Conservation (phyloP, 768 basidiomycete species). For the Coprinopsis marcescibilis region DNA sequence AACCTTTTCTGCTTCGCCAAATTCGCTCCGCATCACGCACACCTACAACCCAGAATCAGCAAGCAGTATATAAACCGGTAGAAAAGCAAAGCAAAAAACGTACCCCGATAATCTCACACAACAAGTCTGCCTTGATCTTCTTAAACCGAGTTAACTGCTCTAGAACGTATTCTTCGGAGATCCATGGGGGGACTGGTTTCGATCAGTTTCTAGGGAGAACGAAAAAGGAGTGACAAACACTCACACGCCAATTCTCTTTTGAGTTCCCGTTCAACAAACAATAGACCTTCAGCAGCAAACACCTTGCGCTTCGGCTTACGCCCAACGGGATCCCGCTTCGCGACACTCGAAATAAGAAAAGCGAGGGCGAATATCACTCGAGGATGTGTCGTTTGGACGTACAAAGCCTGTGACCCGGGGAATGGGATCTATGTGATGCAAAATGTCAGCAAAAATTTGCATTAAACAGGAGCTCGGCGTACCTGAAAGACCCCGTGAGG, state of each 20-base stretch:
- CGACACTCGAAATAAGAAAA: conserved; percentile 59
- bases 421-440: conserved; percentile 20
- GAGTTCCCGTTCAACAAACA: conserved; percentile 42
- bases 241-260: conserved; percentile 33
- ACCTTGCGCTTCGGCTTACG: conserved; percentile 67
- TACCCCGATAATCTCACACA: conserved; percentile 67
- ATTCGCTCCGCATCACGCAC: conserved; percentile 63
- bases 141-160: conserved; percentile 44
- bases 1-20: conserved; percentile 55
- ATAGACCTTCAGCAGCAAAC: conserved; percentile 61
- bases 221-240: conserved; percentile 16
- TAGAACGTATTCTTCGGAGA: conserved; percentile 43
- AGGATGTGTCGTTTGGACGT: conserved; percentile 62
- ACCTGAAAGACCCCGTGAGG: conserved; percentile 31
- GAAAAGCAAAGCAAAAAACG: conserved; percentile 14
- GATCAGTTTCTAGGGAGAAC: not conserved
- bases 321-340: conserved; percentile 70
- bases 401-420: conserved; percentile 37
- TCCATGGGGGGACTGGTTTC: conserved; percentile 48
- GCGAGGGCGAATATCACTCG: conserved; percentile 57
- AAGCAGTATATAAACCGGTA: not conserved
- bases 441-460: no score
- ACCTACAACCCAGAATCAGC: conserved; percentile 33
- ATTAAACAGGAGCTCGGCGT: conserved; percentile 6
- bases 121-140: conserved; percentile 64